Percentiles rank a stretch among this genome's conserved stretches.
These are phyloP conservation scores for Naganishia sp. DNA, from an alignment of 1,284 basidiomycete genomes.

Conservation along the genomic window DNA sequence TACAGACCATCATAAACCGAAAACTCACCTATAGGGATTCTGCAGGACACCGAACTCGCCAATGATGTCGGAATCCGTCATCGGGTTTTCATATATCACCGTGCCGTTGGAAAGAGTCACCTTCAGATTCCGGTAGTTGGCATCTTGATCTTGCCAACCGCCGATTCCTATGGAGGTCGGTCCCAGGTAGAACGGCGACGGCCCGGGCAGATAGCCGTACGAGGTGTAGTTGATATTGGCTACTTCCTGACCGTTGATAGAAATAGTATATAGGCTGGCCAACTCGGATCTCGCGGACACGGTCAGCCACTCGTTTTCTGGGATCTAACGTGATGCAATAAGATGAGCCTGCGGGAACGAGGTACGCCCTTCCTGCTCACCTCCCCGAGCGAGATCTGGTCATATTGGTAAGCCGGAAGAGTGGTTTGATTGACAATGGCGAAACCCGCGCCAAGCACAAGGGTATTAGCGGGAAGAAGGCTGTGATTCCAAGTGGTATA, in stretches of 20 bases:
- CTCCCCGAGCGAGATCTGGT: not conserved
- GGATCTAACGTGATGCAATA: not conserved
- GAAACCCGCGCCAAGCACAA: constrained; percentile 7
- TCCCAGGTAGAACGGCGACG: constrained; percentile 7
- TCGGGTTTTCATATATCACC: constrained; percentile 4
- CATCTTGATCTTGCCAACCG: constrained; percentile 11
- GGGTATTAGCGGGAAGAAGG: not conserved
- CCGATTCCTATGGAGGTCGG: constrained; percentile 6
- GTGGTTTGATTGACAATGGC: constrained; percentile 16
- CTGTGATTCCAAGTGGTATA: constrained; percentile 2
- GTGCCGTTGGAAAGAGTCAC: constrained; percentile 2
- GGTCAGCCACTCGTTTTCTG: not conserved
- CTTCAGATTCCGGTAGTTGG: constrained; percentile 6
- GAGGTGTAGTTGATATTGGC: constrained; percentile 14
- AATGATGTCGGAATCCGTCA: not conserved
- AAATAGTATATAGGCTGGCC: constrained; percentile 3
- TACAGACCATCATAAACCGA: too few species aligned
- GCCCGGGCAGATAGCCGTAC: constrained; percentile 8
- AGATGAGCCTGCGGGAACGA: too few species aligned
- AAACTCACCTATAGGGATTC: constrained; percentile 6
- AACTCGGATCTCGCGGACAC: constrained; percentile 1
- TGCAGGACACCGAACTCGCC: constrained; percentile 9
- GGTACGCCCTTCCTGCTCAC: not conserved
- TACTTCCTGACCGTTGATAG: constrained; percentile 3
- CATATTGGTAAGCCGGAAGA: constrained; percentile 5